Conservation (phyloP, 1,284 basidiomycete species). For the Cryptococcus jaspeensis region DNA sequence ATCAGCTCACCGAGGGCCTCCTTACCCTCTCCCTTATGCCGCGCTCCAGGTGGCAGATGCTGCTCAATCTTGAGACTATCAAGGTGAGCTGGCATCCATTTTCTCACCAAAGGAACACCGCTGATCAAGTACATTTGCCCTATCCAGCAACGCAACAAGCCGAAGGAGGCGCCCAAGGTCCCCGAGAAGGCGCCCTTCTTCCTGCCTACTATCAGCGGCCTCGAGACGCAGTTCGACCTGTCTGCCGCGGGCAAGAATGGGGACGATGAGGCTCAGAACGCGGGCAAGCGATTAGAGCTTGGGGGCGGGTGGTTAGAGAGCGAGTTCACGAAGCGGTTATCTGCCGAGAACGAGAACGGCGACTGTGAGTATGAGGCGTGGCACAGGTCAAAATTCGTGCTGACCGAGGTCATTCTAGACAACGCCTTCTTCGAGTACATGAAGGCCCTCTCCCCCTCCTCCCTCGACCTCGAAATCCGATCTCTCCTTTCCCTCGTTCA, state of each 20-base stretch:
- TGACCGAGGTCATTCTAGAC: slow-evolving; percentile 57
- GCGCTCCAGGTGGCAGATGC: slow-evolving; percentile 90
- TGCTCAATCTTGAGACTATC: slow-evolving; percentile 94
- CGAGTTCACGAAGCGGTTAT: slow-evolving; percentile 68
- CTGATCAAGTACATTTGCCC: slow-evolving; percentile 1
- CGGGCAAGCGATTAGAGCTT: slow-evolving; percentile 59
- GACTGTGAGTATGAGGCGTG: slow-evolving; percentile 60
- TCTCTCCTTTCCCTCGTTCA: slow-evolving; percentile 65
- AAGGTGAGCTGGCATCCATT: slow-evolving; percentile 59
- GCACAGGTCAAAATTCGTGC: too few relatives aligned
- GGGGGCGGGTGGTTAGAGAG: slow-evolving; percentile 62
- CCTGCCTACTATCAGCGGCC: slow-evolving; percentile 81
- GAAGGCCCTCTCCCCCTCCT: slow-evolving; percentile 84
- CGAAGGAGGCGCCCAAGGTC: slow-evolving; percentile 90
- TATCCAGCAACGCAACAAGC: slow-evolving; percentile 84
- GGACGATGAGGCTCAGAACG: slow-evolving; percentile 50
- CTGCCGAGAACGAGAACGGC: slow-evolving; percentile 59
- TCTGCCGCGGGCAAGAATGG: slow-evolving; percentile 50
- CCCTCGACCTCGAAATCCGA: slow-evolving; percentile 86
- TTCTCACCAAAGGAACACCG: neutral
- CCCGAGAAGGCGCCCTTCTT: slow-evolving; percentile 97
- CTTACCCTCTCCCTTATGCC: slow-evolving; percentile 90
- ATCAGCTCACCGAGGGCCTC: slow-evolving; percentile 78
- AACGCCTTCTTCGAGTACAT: slow-evolving; percentile 80
- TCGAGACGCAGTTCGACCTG: slow-evolving; percentile 73